Evolutionary conservation across 305 asterid species (phyloP).

Genomic region (Plantago coronopus): DNA sequence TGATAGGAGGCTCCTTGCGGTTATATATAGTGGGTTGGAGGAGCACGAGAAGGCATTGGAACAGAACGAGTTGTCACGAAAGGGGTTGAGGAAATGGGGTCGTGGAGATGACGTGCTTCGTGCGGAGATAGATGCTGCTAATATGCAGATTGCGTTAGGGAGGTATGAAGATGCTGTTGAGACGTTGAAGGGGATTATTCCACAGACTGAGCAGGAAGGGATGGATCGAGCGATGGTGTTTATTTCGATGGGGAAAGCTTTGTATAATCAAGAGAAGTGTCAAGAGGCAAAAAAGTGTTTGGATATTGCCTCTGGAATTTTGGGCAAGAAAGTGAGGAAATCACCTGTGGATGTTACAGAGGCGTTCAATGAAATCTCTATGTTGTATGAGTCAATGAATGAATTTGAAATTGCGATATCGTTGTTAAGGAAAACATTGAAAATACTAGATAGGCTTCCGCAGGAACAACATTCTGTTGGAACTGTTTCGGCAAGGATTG

Average conservation of each 20-base stretch:
- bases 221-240: slow-evolving; percentile 77
- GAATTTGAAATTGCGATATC: slow-evolving; percentile 74
- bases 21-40: slow-evolving; percentile 80
- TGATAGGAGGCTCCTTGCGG: slow-evolving; percentile 83
- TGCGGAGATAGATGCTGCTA: slow-evolving; percentile 91
- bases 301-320: slow-evolving; percentile 59
- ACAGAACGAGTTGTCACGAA: slow-evolving; percentile 70
- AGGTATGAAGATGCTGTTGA: slow-evolving; percentile 70
- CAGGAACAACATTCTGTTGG: slow-evolving; percentile 88
- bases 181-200: slow-evolving; percentile 68
- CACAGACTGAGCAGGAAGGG: slow-evolving; percentile 69
- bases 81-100: slow-evolving; percentile 89
- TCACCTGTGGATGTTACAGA: slow-evolving; percentile 61
- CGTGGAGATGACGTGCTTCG: slow-evolving; percentile 64
- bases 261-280: slow-evolving; percentile 61
- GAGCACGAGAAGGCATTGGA: slow-evolving; percentile 78
- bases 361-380: slow-evolving; percentile 71
- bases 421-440: slow-evolving; percentile 50
- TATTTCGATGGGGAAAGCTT: slow-evolving; percentile 79
- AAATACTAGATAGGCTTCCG: slow-evolving; percentile 67
- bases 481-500: slow-evolving; percentile 80
- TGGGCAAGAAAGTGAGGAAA: slow-evolving; percentile 53
- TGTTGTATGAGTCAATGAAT: slow-evolving; percentile 75
- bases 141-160: slow-evolving; percentile 86
- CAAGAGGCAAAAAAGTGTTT: slow-evolving; percentile 72